Evolutionary conservation across 352 stramenopile genomes (phyloP).

Genomic region (Thraustochytrium striatum): DNA sequence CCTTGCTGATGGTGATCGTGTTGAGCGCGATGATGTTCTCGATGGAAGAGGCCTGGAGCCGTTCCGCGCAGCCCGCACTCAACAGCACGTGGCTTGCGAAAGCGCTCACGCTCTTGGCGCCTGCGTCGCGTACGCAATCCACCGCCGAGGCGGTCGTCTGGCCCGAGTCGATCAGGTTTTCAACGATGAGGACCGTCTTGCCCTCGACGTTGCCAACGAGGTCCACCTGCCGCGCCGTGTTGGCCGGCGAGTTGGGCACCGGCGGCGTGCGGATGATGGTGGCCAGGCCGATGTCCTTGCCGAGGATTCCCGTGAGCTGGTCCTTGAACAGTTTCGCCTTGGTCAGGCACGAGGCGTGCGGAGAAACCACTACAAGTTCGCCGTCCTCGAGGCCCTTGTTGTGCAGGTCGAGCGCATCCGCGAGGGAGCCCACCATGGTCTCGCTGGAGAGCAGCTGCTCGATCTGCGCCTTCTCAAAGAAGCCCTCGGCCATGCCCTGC

Average conservation of each 20-base stretch:
- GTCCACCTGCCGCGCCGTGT: constrained; percentile 95
- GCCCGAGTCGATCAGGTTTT: constrained; percentile 99
- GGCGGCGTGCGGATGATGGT: constrained; percentile 51
- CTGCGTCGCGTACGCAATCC: constrained; percentile 88
- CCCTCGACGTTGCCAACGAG: constrained; percentile 95
- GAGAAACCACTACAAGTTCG: constrained; percentile 51
- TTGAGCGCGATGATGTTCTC: constrained; percentile 54
- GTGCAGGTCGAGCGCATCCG: constrained; percentile 36
- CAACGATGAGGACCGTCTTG: constrained; percentile 99
- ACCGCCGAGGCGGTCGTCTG: constrained; percentile 93
- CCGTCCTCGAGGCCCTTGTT: constrained; percentile 31
- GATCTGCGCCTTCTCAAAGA: constrained; percentile 39
- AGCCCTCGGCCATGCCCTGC: constrained; percentile 49
- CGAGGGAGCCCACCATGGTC: constrained; percentile 10
- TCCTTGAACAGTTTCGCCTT: constrained; percentile 70
- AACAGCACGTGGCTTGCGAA: constrained; percentile 97
- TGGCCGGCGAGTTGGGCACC: constrained; percentile 59
- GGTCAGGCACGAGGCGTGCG: constrained; percentile 51
- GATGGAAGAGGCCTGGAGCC: constrained; percentile 34
- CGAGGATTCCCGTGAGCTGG: constrained; percentile 64
- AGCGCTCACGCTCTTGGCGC: constrained; percentile 92
- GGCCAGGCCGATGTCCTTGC: constrained; percentile 48
- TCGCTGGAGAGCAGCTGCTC: constrained; percentile 40
- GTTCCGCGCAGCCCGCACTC: constrained; percentile 7
- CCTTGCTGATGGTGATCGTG: constrained; percentile 50